phyloP scores from a whole-genome alignment of 257 asterid species.

The Lycium barbarum region DNA sequence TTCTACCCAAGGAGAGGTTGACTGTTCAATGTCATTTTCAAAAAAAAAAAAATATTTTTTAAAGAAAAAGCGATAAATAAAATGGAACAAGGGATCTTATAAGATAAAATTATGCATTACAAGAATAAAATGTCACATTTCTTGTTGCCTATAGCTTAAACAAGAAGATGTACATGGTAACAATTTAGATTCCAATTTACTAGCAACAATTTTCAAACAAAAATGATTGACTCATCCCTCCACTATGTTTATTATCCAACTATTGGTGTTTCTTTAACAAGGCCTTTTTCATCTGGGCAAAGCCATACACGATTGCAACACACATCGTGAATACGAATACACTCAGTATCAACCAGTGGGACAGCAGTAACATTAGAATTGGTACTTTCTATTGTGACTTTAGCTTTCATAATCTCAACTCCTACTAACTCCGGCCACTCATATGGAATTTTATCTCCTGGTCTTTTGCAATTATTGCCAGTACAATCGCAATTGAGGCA shows the following conservation, averaged over 20 bases:
- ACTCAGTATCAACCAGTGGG: neutral
- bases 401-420: neutral
- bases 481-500: neutral
- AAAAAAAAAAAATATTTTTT: no score
- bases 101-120: neutral
- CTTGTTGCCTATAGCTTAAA: neutral
- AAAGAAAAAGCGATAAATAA: neutral
- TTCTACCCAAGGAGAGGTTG: no score
- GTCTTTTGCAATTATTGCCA: neutral
- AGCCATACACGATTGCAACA: conserved; percentile 12
- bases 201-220: neutral
- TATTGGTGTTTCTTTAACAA: neutral
- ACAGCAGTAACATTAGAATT: neutral
- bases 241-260: neutral
- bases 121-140: neutral
- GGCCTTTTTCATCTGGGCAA: neutral
- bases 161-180: neutral
- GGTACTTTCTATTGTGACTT: neutral
- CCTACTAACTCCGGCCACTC: neutral
- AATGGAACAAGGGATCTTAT: neutral
- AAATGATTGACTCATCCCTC: neutral
- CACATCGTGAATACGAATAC: neutral
- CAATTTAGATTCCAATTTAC: neutral
- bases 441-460: neutral
- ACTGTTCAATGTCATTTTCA: neutral